phyloP scores from a whole-genome alignment of 306 rosid genomes.

The Prinsepia uniflora region DNA sequence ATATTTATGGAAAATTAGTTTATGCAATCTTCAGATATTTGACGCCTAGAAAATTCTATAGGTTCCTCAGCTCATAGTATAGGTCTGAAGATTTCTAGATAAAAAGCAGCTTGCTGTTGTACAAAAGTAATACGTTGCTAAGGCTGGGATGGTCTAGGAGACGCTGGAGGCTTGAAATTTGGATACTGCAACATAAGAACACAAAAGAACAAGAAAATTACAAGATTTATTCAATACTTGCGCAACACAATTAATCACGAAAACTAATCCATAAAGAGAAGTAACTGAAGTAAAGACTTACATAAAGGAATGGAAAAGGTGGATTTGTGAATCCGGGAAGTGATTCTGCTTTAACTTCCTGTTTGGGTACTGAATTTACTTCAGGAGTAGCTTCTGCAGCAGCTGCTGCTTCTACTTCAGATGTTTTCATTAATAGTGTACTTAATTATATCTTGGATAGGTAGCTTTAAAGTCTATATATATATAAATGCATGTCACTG shows the following conservation, averaged over 20 bases:
- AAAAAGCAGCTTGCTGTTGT: conserved; percentile 24
- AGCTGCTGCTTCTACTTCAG: too few relatives aligned
- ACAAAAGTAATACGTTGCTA: conserved; percentile 36
- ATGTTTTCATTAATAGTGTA: too few relatives aligned
- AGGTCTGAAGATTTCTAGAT: conserved; percentile 1
- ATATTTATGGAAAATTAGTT: conserved; percentile 8
- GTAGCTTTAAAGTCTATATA: too few relatives aligned
- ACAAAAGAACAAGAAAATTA: neutral
- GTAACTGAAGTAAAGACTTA: conserved; percentile 38
- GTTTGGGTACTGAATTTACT: conserved; percentile 53
- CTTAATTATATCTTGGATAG: too few relatives aligned
- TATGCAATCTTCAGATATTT: conserved; percentile 23
- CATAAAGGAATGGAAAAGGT: conserved; percentile 79
- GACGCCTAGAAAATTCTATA: conserved; percentile 20
- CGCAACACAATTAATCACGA: too few relatives aligned
- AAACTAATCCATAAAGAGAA: too few relatives aligned
- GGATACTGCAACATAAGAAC: conserved; percentile 64
- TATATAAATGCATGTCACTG: too few relatives aligned
- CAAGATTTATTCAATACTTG: neutral
- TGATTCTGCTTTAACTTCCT: conserved; percentile 60
- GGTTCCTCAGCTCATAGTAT: conserved; percentile 20
- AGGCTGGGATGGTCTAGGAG: conserved; percentile 90
- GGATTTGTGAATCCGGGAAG: conserved; percentile 44
- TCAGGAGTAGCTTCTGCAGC: conserved; percentile 35
- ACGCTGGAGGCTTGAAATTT: conserved; percentile 93